Base-by-base conservation (phyloP, 768 basidiomycete genomes). In the Tulasnella sp. region DNA sequence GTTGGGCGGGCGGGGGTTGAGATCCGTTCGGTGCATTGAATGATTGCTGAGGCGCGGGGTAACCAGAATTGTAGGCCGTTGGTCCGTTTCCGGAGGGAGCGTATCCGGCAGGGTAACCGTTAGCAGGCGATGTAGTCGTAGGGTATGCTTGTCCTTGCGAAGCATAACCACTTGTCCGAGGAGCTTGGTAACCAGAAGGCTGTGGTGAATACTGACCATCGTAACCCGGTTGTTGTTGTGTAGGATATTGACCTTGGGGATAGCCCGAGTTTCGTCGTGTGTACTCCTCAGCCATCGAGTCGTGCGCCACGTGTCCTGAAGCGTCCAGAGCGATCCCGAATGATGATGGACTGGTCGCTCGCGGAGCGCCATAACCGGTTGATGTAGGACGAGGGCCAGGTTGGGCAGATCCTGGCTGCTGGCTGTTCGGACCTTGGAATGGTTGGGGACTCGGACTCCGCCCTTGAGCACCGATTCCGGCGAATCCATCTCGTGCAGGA, bases 251-350 rank as follows among this genome's bases (percentile, higher is more conserved):
- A 25, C 23, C 56, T n/a, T 66, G 62, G 25, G 62, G 61, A 37
- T 63, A 65, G 40, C 57, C 60, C 12, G 25, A 68, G n/a, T n/a
- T n/a, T 72, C 69, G 8, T 61, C 64, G 51, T 9, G 60, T 59
- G 62, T 71, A 73, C 15, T 64, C 60, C 60, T 77, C 77, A 12
- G 84, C 84, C 80, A 91, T 81, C 37, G 78, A 75, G 68, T 94
- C 92, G 59, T 84, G 80, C 34, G 83, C 72, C 4, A 94, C 92
- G 12, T 82, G 76, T 6, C 91, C 92, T 58, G 73, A 78, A 0
- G 83, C 81, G 61, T 89, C 90, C 2, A 94, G 72, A 2, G 80
- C 77, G 59, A 94, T 93, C 2, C 92, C 90, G 3, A 88, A 75
- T n/a, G 66, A 67, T 40, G 88, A 29, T 6, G 84, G 84, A 57